Evolutionary conservation across 768 basidiomycete genomes (phyloP).

Genomic region (Dictyophora rubrovolvata): DNA sequence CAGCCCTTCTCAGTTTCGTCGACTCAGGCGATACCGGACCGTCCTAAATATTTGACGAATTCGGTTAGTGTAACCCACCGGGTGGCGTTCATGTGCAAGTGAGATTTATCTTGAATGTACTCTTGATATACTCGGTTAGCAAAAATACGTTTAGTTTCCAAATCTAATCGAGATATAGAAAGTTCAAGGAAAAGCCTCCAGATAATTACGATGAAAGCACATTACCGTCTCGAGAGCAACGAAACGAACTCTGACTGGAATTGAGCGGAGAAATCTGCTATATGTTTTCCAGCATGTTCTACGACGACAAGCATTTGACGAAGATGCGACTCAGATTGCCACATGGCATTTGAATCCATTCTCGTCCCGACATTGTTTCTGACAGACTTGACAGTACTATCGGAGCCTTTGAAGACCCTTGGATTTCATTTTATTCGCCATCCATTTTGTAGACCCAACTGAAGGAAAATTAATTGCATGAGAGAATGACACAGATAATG

Average conservation of each 20-base stretch:
- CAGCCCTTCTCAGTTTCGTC: constrained; percentile 99
- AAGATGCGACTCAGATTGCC: constrained; percentile 78
- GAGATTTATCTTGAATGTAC: constrained; percentile 87
- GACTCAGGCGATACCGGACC: constrained; percentile 77
- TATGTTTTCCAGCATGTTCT: constrained; percentile 86
- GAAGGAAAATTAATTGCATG: constrained; percentile 18
- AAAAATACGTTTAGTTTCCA: constrained; percentile 87
- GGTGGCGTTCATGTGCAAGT: constrained; percentile 97
- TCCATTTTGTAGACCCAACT: constrained; percentile 79
- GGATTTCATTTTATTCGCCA: constrained; percentile 96
- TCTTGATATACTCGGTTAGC: constrained; percentile 97
- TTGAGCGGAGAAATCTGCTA: constrained; percentile 75
- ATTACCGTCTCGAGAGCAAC: constrained; percentile 73
- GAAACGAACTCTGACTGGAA: constrained; percentile 93
- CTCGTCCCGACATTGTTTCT: constrained; percentile 98
- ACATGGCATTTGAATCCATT: constrained; percentile 99
- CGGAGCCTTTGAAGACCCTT: constrained; percentile 92
- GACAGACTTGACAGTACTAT: constrained; percentile 98
- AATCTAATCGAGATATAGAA: constrained; percentile 37
- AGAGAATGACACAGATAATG: not conserved
- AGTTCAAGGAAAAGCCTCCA: not conserved
- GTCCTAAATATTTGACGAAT: constrained; percentile 83
- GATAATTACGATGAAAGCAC: constrained; percentile 5
- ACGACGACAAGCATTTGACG: constrained; percentile 97
- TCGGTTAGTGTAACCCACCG: constrained; percentile 98